Base-by-base conservation (phyloP, 139 green algal species). In the Volvox africanus region DNA sequence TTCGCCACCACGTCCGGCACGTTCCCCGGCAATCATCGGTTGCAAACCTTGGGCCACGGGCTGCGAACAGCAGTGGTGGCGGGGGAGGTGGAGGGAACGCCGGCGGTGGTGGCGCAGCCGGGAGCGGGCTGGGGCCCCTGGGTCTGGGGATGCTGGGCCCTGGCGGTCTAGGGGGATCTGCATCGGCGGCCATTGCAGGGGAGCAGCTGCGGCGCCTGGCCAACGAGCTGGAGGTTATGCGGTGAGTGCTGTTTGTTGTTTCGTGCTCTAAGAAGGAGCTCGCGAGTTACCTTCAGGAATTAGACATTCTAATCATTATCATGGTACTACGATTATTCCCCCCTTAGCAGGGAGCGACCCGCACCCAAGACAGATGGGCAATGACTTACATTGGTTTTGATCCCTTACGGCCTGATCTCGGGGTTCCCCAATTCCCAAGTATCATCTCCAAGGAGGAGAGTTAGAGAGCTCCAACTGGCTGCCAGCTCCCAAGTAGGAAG, bases 11-110 rank as follows among this genome's bases (percentile, higher is more conserved):
- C 35, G 92, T 93, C 75, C 92, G 92, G 17, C 89, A 94, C 82
- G 92, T 94, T 28, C 89, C 92, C 21, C 92, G 92, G 20, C 92
- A 94, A 73, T 92, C 88, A 35, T 92, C 88, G 24, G 92, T 89
- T 24, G 62, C 91, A 22, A 94, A 94, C 61, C 76, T 94, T 26
- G 87, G n/a, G 0, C 88, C 87, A 22, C 81, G 92, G 16, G 76
- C 92, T 0, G 88, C 61, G 35, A 76, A 87, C 81, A 77, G 81
- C 81, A 73, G 24, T n/a, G 82, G 82, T 35, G 83, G 16, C 82
- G 65, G 82, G 1, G 65, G 35, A 26, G 28, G 84, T 33, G 83
- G 83, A 12, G 82, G 26, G 32, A 71, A 81, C 75, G 33, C 14
- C 32, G 75, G 32, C 22, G 75, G 75, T 30, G 75, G 75, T 16